Evolutionary conservation across 768 basidiomycete genomes (phyloP), one percentile per base, ranked within the genome.

Genomic region (Hemileccinum impolitum): DNA sequence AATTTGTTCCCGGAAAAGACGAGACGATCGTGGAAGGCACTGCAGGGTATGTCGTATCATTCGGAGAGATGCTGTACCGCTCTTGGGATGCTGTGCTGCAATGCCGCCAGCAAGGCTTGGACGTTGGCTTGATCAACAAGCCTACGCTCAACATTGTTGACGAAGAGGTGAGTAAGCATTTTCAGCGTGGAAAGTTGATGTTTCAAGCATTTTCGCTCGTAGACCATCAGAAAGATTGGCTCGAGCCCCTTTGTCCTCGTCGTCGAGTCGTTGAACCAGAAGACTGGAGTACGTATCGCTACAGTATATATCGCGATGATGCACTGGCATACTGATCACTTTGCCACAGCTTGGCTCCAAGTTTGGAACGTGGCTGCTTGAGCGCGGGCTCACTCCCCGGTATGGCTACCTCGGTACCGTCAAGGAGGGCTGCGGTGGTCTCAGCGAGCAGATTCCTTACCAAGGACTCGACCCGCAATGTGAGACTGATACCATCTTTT

Each of bases 51-150:
- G 85, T 94, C 26, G 85, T 94, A 35, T 78, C 87, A 2, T 92
- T 85, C 58, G 91, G 91, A 15, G 90, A 93, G 68, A 89, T 89
- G 87, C 70, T 92, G 18, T 89, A 93, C 68, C 76, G 91, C 52
- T 78, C 85, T 36, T 87, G 76, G 71, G 91, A 94, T 61, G 91
- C 91, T 13, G 90, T 93, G 38, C 68, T 90, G 49, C 75, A 82
- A 25, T 81, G 82, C 62, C 75, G 87, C 53, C 70, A 85, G 69
- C 70, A 81, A 55, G 90, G 90, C 3, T 55, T 91, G 43, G 78
- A 92, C 59, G 87, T 93, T 41, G 91, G 90, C 12, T 63, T 94
- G 68, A 80, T 94, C 67, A 94, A 94, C 74, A 94, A 93, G 70
- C 75, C 87, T 4, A 84, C 85, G 23, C 71, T 93, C 57, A 92